These are phyloP conservation scores for Eragrostis tef DNA, from an alignment of 202 grass and related monocot species.

Conservation along the genomic window DNA sequence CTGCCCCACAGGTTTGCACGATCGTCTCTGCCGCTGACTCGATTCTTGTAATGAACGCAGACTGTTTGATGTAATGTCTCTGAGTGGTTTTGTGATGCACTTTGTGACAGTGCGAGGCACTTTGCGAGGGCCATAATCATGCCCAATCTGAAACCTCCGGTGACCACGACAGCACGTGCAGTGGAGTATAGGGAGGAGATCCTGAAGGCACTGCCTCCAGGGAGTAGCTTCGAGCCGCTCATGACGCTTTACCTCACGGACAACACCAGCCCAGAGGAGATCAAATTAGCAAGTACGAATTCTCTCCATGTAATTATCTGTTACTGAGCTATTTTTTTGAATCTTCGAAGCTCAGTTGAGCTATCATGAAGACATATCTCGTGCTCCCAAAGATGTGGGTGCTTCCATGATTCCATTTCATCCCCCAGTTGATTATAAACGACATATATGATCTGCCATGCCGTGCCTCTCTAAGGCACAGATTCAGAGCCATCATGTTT, in stretches of 20 bases:
- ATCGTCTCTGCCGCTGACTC: not conserved
- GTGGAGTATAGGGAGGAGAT: conserved; percentile 76
- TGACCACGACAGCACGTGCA: conserved; percentile 72
- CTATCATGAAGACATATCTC: not conserved
- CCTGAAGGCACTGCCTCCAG: conserved; percentile 54
- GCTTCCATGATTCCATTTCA: not conserved
- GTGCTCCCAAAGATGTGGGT: not conserved
- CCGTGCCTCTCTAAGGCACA: not conserved
- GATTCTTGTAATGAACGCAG: conserved; percentile 4
- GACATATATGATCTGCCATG: not conserved
- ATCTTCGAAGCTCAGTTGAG: not conserved
- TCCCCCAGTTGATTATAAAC: not conserved
- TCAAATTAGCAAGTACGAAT: conserved; percentile 67
- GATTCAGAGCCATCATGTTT: not conserved
- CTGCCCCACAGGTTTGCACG: conserved; percentile 62
- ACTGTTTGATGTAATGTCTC: conserved; percentile 50
- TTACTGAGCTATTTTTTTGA: not conserved
- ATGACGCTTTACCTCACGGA: conserved; percentile 97
- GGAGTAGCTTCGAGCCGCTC: conserved; percentile 65
- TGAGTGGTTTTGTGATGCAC: not conserved
- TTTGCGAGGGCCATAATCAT: conserved; percentile 91
- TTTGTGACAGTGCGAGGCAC: conserved; percentile 64
- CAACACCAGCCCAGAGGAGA: conserved; percentile 75
- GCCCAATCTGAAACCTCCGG: conserved; percentile 90
- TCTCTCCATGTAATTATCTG: not conserved